phyloP scores from a whole-genome alignment of 305 asterid genomes.

The Fraxinus sp. region DNA sequence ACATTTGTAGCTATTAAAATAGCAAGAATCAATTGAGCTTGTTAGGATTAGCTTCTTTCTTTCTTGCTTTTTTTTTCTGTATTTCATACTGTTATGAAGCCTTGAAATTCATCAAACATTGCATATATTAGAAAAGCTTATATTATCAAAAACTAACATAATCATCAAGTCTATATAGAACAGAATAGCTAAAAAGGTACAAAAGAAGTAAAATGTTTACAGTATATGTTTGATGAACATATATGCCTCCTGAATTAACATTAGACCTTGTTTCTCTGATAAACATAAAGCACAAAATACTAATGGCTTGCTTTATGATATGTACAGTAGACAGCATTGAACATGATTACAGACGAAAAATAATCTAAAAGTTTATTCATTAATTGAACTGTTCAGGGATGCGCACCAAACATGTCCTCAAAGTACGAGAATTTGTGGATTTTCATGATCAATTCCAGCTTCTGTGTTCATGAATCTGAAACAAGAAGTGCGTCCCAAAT shows the following conservation, averaged over 20 bases:
- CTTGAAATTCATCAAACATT: background rate
- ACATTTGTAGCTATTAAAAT: background rate
- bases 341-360: background rate
- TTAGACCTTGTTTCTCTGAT: background rate
- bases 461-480: conserved; percentile 33
- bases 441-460: background rate
- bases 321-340: background rate
- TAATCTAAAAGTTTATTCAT: background rate
- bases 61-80: background rate
- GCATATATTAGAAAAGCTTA: background rate
- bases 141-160: background rate
- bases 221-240: background rate
- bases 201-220: background rate
- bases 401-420: background rate
- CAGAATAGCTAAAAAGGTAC: background rate
- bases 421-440: background rate
- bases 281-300: background rate
- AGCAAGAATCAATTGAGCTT: background rate
- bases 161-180: background rate
- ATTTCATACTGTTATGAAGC: background rate
- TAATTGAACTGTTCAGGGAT: background rate
- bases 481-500: conserved; percentile 85
- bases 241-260: background rate
- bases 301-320: background rate
- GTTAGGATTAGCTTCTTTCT: background rate